These are phyloP conservation scores for Chlamydomonas incerta DNA, from an alignment of 139 green algal genomes.

Conservation along the genomic window DNA sequence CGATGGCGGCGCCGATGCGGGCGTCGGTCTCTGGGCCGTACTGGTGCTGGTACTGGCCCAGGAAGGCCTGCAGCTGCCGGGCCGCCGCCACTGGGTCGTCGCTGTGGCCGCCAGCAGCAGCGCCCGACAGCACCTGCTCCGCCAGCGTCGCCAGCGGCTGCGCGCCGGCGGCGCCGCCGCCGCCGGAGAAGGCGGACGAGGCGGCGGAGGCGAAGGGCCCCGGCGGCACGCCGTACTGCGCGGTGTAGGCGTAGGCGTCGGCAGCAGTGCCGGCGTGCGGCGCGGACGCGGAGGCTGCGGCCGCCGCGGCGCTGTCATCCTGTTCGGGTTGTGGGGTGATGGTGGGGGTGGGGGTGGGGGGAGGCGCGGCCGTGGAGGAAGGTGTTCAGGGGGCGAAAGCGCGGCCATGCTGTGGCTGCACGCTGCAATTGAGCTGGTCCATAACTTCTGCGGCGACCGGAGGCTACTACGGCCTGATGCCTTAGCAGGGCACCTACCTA, in stretches of 20 bases:
- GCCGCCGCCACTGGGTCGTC: conserved; percentile 26
- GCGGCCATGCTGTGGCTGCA: too few relatives aligned
- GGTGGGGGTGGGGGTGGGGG: too few relatives aligned
- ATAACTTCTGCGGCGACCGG: too few relatives aligned
- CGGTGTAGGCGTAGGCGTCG: too few relatives aligned
- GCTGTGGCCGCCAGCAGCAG: background rate
- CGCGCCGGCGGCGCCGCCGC: background rate
- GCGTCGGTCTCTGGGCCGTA: conserved; percentile 33
- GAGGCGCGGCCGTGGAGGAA: too few relatives aligned
- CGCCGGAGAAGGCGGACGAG: background rate
- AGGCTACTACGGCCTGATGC: too few relatives aligned
- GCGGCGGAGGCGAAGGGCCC: background rate
- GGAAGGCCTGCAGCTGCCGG: conserved; percentile 31
- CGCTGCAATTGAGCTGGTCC: too few relatives aligned
- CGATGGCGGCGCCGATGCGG: conserved; percentile 13
- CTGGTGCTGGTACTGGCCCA: conserved; percentile 17
- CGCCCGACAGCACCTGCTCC: conserved; percentile 13
- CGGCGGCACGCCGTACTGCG: background rate
- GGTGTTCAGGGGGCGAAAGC: too few relatives aligned
- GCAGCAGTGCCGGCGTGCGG: background rate
- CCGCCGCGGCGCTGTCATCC: too few relatives aligned
- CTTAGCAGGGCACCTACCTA: too few relatives aligned
- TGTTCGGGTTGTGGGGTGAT: too few relatives aligned
- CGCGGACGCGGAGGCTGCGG: too few relatives aligned
- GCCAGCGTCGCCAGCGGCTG: background rate